Percentiles rank a stretch among this genome's conserved stretches.
Conservation (phyloP, 495 filamentous ascomycete species). For the Apodospora peruviana region DNA sequence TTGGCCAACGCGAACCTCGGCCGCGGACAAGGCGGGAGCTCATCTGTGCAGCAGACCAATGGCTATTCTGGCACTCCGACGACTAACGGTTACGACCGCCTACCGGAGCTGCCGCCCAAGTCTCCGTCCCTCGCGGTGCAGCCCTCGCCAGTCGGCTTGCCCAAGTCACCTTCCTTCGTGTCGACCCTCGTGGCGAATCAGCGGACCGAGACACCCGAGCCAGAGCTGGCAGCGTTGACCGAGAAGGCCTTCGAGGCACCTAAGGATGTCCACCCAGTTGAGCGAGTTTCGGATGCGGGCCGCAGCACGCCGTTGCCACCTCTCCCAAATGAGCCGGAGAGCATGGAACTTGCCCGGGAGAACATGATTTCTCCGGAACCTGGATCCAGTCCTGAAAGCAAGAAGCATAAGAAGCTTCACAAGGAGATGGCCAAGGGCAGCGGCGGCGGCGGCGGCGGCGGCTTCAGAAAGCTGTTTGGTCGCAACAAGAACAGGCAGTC, state of each 20-base stretch:
- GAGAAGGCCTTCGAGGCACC: constrained; percentile 31
- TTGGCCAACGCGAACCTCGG: constrained; percentile 66
- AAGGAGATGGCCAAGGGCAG: constrained; percentile 46
- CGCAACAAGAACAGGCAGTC: constrained; percentile 54
- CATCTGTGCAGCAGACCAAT: constrained; percentile 28
- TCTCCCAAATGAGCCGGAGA: constrained; percentile 31
- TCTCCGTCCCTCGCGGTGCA: constrained; percentile 13
- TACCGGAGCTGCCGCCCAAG: constrained; percentile 32
- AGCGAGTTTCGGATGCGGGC: constrained; percentile 25
- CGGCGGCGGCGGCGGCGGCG: constrained; percentile 28
- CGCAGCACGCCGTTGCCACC: constrained; percentile 34
- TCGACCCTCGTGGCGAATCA: neutral
- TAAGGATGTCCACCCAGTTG: constrained; percentile 30
- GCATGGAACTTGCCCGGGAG: constrained; percentile 33
- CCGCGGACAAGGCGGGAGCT: constrained; percentile 41
- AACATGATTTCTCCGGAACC: constrained; percentile 41
- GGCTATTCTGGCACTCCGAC: constrained; percentile 15
- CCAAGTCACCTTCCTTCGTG: constrained; percentile 9
- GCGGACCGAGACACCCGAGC: constrained; percentile 14
- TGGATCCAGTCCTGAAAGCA: constrained; percentile 37
- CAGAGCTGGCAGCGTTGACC: constrained; percentile 9
- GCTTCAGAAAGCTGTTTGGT: constrained; percentile 60
- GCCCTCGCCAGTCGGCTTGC: constrained; percentile 6
- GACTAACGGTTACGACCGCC: constrained; percentile 23
- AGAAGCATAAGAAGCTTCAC: constrained; percentile 50